Evolutionary conservation across 106 monocot genomes (phyloP), one percentile per base, ranked within the genome.

Genomic region (Xerophyta viscosa): DNA sequence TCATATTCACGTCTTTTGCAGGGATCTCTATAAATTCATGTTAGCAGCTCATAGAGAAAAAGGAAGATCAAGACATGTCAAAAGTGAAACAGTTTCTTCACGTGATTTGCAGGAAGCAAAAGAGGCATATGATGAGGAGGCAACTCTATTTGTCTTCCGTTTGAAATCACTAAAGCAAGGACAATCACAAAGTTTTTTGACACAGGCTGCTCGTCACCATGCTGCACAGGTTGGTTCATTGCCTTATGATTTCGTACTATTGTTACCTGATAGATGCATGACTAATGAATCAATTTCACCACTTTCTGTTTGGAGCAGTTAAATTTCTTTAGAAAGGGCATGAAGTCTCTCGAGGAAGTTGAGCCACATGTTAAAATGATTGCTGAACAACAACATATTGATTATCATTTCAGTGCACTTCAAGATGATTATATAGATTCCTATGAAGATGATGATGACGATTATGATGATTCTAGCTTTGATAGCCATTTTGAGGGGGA

Each of bases 81-180:
- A 72, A 78, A 65, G 67, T 29, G 81, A 81, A 52, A 64, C 20
- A 20, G 65, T 73, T 37, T 64, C 84, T 48, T 37, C 50, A 7
- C 75, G 81, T n/a, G 77, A 88, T 42, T 63, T 94, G 66, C 79
- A 82, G 69, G 73, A 51, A 68, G 80, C 88, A 56, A 80, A 72
- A 65, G 84, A 84, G 23, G 93, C 80, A 24, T 94, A 75, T 69
- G 77, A 84, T 24, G 77, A 88, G 51, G 88, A 81, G 66, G 75
- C 93, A 56, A 81, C 74, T 62, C 70, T 88, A 24, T 94, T 94
- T 72, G 69, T 88, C 19, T 94, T 88, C 62, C 77, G 88, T 31
- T 68, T 94, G 61, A 94, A 94, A 71, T 94, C 94, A 46, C 56
- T 94, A 28, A 88, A 94, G 73, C 94, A 94, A 67, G 94, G 94